Percentiles rank a stretch among this genome's conserved stretches.
phyloP scores from a whole-genome alignment of 1,284 basidiomycete species.

The Xerocomus nothofagi region DNA sequence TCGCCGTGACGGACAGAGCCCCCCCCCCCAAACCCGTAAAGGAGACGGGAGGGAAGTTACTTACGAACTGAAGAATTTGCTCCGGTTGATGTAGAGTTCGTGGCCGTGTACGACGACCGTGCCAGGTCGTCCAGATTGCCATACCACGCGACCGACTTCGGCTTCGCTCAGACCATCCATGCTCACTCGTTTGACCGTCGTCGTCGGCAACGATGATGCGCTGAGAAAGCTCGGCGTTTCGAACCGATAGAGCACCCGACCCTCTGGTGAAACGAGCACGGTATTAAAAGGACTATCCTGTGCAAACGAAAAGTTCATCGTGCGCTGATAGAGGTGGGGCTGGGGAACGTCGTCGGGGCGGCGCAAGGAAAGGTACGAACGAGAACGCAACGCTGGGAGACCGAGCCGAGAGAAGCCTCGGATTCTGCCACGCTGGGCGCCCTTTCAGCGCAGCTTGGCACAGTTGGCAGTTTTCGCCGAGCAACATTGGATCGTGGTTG shows the following conservation, averaged over 20 bases:
- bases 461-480: slow-evolving; percentile 5
- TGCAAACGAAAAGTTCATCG: slow-evolving; percentile 35
- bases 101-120: slow-evolving; percentile 32
- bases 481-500: background rate
- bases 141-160: slow-evolving; percentile 29
- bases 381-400: slow-evolving; percentile 19
- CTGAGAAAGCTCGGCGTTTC: slow-evolving; percentile 24
- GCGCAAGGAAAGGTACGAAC: slow-evolving; percentile 8
- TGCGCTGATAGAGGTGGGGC: background rate
- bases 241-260: slow-evolving; percentile 31
- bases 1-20: background rate
- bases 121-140: slow-evolving; percentile 33
- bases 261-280: slow-evolving; percentile 32
- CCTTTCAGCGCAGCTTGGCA: too few species aligned
- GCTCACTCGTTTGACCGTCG: slow-evolving; percentile 28
- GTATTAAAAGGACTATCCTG: slow-evolving; percentile 36
- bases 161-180: slow-evolving; percentile 26
- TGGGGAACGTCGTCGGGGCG: slow-evolving; percentile 3
- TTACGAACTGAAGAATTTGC: slow-evolving; percentile 34
- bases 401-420: slow-evolving; percentile 33
- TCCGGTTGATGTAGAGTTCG: slow-evolving; percentile 25
- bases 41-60: slow-evolving; percentile 9
- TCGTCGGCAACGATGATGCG: slow-evolving; percentile 16
- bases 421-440: slow-evolving; percentile 38
- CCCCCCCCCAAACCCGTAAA: background rate